Evolutionary conservation across 106 monocot species (phyloP).

Genomic region (Agapanthus africanus): DNA sequence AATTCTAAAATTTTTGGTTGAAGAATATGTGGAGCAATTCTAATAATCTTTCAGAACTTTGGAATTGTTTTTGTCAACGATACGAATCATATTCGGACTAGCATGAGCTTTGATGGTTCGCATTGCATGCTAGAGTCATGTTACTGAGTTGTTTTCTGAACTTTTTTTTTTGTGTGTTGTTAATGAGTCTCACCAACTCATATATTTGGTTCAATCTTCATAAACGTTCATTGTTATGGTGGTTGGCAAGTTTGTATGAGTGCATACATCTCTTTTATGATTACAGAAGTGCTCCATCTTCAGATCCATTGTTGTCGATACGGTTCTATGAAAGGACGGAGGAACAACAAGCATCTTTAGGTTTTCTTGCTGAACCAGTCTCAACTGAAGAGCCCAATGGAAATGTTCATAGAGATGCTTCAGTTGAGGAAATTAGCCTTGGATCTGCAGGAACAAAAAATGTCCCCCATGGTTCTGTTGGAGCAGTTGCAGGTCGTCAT

Average conservation of each 20-base stretch:
- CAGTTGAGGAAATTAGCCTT: conserved; percentile 13
- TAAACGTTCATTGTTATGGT: not conserved
- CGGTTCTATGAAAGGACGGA: conserved; percentile 72
- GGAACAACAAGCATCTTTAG: conserved; percentile 73
- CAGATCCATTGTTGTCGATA: conserved; percentile 61
- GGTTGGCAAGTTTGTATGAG: not conserved
- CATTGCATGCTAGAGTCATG: not conserved
- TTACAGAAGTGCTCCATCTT: conserved; percentile 63
- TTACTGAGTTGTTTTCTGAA: not conserved
- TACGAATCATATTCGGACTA: no score
- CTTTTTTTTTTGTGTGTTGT: not conserved
- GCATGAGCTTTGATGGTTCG: no score
- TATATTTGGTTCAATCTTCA: not conserved
- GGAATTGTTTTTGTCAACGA: no score
- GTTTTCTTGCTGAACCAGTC: conserved; percentile 64
- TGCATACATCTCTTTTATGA: not conserved
- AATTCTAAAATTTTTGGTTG: no score
- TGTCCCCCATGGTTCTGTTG: conserved; percentile 70
- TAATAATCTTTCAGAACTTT: no score
- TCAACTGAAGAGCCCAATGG: conserved; percentile 18
- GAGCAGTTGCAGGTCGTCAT: conserved; percentile 70
- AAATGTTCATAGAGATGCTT: conserved; percentile 6
- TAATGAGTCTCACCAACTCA: not conserved
- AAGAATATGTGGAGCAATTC: no score
- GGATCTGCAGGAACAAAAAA: conserved; percentile 8